These are phyloP conservation scores for Suillus paluster DNA, from an alignment of 768 basidiomycete species.

Conservation along the genomic window DNA sequence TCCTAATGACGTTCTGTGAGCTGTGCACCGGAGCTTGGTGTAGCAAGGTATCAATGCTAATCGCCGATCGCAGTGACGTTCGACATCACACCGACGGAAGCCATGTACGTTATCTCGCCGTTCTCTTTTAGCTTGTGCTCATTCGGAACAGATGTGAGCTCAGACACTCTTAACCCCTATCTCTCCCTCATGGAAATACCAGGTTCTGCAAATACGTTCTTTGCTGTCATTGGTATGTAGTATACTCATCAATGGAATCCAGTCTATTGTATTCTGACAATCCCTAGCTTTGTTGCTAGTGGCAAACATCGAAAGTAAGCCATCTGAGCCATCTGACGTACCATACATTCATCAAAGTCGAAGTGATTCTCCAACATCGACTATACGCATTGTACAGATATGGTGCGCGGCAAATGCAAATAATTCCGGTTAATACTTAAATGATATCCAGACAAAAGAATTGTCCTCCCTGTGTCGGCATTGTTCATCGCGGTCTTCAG, in stretches of 20 bases:
- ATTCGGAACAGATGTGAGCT: not conserved
- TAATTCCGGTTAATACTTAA: not conserved
- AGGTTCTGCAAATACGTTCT: slow-evolving; percentile 3
- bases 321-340: not conserved
- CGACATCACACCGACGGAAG: not conserved
- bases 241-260: not conserved
- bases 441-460: slow-evolving; percentile 3
- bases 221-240: not conserved
- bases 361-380: slow-evolving; percentile 9
- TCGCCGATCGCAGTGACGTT: not conserved
- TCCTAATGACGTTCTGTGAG: slow-evolving; percentile 9
- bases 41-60: not conserved
- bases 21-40: not conserved
- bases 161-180: not conserved
- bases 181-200: not conserved
- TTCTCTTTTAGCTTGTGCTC: not conserved
- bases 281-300: slow-evolving; percentile 1
- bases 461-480: slow-evolving; percentile 3
- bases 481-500: slow-evolving; percentile 5
- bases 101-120: not conserved
- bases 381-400: slow-evolving; percentile 5
- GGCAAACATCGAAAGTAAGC: slow-evolving; percentile 8
- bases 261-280: not conserved
- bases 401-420: not conserved
- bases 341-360: not conserved